These are phyloP conservation scores for Plectosphaerella sp. DNA, from an alignment of 2,329 filamentous ascomycete species.

Conservation along the genomic window DNA sequence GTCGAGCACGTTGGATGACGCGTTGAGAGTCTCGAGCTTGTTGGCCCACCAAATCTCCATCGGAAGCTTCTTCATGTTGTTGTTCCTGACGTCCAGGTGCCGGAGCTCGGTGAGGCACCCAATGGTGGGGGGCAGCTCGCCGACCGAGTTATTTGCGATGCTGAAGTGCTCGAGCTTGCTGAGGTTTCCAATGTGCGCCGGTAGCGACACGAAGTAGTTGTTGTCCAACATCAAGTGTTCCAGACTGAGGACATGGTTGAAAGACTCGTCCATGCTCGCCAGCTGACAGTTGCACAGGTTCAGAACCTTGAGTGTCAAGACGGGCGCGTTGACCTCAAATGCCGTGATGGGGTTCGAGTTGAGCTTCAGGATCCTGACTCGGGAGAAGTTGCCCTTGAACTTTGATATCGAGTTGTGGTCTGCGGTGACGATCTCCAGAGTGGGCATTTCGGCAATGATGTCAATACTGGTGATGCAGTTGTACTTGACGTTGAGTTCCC, in stretches of 20 bases:
- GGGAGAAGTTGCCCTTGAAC: constrained; percentile 84
- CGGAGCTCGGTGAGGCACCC: constrained; percentile 81
- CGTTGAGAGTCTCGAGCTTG: constrained; percentile 85
- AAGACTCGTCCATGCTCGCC: constrained; percentile 83
- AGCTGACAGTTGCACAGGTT: constrained; percentile 91
- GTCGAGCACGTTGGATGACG: constrained; percentile 90
- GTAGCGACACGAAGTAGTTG: constrained; percentile 92
- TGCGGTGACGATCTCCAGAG: constrained; percentile 80
- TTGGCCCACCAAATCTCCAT: constrained; percentile 95
- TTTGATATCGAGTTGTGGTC: constrained; percentile 91
- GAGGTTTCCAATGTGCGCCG: constrained; percentile 78
- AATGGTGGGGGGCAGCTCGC: constrained; percentile 79
- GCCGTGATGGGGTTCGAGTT: constrained; percentile 95
- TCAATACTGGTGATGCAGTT: constrained; percentile 88
- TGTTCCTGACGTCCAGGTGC: constrained; percentile 84
- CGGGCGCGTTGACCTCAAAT: constrained; percentile 74
- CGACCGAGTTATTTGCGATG: constrained; percentile 86
- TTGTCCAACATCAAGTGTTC: constrained; percentile 87
- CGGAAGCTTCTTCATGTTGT: constrained; percentile 85
- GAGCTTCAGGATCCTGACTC: constrained; percentile 77
- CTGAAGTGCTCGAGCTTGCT: constrained; percentile 85
- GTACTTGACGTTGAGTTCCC: constrained; percentile 92
- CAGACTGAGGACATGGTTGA: constrained; percentile 80
- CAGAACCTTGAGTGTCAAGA: constrained; percentile 78
- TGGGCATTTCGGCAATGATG: constrained; percentile 76